Evolutionary conservation across 768 basidiomycete genomes (phyloP), one percentile per base, ranked within the genome.

Genomic region (Leccinellum luteum): DNA sequence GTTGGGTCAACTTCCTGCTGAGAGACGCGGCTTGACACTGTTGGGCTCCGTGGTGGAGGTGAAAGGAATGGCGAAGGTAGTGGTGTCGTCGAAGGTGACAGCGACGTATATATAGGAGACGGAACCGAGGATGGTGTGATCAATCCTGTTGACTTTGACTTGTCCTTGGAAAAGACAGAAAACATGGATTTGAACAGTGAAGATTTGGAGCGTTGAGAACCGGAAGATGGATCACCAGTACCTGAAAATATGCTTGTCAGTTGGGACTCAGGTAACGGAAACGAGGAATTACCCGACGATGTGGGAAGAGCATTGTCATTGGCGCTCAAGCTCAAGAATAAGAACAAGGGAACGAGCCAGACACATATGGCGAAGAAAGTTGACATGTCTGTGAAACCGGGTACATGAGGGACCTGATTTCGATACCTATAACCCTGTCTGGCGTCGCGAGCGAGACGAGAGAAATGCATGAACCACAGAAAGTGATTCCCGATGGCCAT

Each of bases 391-490:
- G 81, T 78, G 64, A 92, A 91, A 7, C 79, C 76, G 9, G 78
- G 81, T 2, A 69, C 64, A 23, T 54, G 27, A 23, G 63, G 44
- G n/a, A 70, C 66, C 9, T 74, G 64, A 19, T 71, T 65, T 28
- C 82, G 77, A 66, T 85, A 84, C 28, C 76, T 73, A 38, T 76
- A 69, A 27, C 63, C 64, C 32, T 83, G 83, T 56, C 85, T 77
- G 15, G 86, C 82, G 34, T 87, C 82, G 56, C 84, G 85, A 9
- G 87, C 83, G 38, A 87, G 64, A 28, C 76, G 81, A 44, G 94
- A 85, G 72, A 98, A 98, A 75, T 98, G 82, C 76, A 91, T 93
- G 79, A 99, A 99, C 92, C 95, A 98, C 41, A 92, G 71, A 69
- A 98, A 98, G 73, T 98, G 97, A 75, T 98, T 93, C 1, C 77